Conservation (phyloP, 495 filamentous ascomycete species). For the Penicilliopsis zonata region DNA sequence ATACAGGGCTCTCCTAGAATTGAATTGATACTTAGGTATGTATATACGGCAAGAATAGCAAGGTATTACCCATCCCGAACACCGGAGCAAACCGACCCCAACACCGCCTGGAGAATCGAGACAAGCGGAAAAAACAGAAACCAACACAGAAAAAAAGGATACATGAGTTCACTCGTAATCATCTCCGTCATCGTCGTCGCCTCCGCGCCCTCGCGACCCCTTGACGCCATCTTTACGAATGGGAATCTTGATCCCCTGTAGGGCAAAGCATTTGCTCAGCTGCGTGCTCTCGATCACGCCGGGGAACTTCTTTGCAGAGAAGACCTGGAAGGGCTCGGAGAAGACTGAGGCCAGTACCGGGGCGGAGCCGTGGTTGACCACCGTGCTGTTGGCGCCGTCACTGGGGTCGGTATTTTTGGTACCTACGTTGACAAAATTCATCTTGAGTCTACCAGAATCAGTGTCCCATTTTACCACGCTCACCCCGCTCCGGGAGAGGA, state of each 20-base stretch:
- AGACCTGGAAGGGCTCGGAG: slow-evolving; percentile 86
- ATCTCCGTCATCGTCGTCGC: slow-evolving; percentile 43
- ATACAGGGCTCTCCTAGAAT: too few species aligned
- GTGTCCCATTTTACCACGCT: too few species aligned
- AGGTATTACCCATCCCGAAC: too few species aligned
- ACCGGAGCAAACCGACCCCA: too few species aligned
- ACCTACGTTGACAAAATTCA: slow-evolving; percentile 82
- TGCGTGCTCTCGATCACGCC: slow-evolving; percentile 90
- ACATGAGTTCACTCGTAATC: slow-evolving; percentile 14
- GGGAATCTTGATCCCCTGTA: slow-evolving; percentile 94
- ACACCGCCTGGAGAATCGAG: too few species aligned
- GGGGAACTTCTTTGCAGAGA: slow-evolving; percentile 93
- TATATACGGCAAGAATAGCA: too few species aligned
- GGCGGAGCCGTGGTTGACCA: slow-evolving; percentile 67
- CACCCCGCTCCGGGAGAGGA: too few species aligned
- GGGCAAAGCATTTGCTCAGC: slow-evolving; percentile 89
- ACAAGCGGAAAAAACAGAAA: slow-evolving; percentile 2
- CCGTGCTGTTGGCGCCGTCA: slow-evolving; percentile 25
- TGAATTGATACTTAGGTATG: too few species aligned
- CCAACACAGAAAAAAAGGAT: slow-evolving; percentile 1
- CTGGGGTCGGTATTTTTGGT: slow-evolving; percentile 18
- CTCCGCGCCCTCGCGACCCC: slow-evolving; percentile 43
- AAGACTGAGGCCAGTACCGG: slow-evolving; percentile 82
- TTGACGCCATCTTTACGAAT: slow-evolving; percentile 77
- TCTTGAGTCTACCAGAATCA: slow-evolving; percentile 54